Evolutionary conservation across 495 filamentous ascomycete genomes (phyloP).

Genomic region (Penicillium goetzii): DNA sequence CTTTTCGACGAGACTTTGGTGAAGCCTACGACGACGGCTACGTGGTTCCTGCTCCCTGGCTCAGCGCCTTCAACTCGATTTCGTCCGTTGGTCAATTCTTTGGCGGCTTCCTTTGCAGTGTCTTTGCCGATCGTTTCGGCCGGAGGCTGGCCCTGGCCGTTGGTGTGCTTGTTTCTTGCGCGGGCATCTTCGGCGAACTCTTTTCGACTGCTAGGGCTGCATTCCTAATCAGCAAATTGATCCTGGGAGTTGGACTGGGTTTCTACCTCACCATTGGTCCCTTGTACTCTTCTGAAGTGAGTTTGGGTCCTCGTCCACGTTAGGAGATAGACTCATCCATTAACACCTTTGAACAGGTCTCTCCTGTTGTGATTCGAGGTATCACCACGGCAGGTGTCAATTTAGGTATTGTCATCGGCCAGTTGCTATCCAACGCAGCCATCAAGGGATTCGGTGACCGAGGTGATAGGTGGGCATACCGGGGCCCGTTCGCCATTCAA

Average conservation of each 20-base stretch:
- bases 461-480: not conserved
- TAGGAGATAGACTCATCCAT: not conserved
- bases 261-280: slow-evolving; percentile 2
- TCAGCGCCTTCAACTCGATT: not conserved
- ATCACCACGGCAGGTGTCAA: not conserved
- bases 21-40: not conserved
- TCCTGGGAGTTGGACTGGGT: not conserved
- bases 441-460: not conserved
- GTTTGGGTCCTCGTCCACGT: not conserved
- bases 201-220: not conserved
- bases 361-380: not conserved
- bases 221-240: slow-evolving; percentile 1
- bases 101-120: not conserved
- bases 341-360: not conserved
- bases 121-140: not conserved
- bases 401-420: not conserved
- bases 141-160: not conserved
- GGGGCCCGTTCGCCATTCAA: not conserved
- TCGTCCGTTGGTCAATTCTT: slow-evolving; percentile 1
- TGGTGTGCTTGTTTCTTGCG: not conserved
- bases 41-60: not conserved
- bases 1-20: not conserved
- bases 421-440: not conserved
- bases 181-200: not conserved
- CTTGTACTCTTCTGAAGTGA: not conserved